phyloP scores from a whole-genome alignment of 2,329 filamentous ascomycete species.

The Lasiodiplodia citricola region DNA sequence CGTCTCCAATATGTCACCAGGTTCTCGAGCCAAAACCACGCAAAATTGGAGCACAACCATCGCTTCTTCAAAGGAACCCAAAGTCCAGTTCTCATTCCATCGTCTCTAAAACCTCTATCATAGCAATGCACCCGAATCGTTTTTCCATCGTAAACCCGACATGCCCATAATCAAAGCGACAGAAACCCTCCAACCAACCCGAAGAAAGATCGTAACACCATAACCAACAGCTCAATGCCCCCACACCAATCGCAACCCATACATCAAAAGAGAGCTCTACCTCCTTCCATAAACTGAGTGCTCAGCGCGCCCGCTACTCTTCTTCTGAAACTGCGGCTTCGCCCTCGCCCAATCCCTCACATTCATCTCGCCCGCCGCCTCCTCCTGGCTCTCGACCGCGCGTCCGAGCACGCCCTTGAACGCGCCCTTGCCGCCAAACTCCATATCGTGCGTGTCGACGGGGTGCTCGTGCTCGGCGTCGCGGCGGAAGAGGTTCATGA shows the following conservation, averaged over 20 bases:
- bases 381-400: constrained; percentile 32
- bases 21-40: too few relatives aligned
- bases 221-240: background rate
- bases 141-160: background rate
- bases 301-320: constrained; percentile 40
- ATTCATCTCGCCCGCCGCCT: constrained; percentile 25
- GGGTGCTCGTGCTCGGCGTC: constrained; percentile 60
- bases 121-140: background rate
- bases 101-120: background rate
- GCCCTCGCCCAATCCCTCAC: constrained; percentile 33
- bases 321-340: constrained; percentile 38
- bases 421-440: background rate
- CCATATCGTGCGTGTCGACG: constrained; percentile 13
- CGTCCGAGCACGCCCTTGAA: constrained; percentile 22
- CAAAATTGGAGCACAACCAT: background rate
- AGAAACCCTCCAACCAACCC: background rate
- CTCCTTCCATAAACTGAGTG: constrained; percentile 51
- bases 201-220: background rate
- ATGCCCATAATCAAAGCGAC: background rate
- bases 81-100: background rate
- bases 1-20: background rate
- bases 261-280: constrained; percentile 32
- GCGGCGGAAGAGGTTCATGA: constrained; percentile 84
- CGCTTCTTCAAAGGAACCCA: background rate
- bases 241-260: background rate